Base-by-base conservation (phyloP, 495 filamentous ascomycete genomes). In the Evernia prunastri region DNA sequence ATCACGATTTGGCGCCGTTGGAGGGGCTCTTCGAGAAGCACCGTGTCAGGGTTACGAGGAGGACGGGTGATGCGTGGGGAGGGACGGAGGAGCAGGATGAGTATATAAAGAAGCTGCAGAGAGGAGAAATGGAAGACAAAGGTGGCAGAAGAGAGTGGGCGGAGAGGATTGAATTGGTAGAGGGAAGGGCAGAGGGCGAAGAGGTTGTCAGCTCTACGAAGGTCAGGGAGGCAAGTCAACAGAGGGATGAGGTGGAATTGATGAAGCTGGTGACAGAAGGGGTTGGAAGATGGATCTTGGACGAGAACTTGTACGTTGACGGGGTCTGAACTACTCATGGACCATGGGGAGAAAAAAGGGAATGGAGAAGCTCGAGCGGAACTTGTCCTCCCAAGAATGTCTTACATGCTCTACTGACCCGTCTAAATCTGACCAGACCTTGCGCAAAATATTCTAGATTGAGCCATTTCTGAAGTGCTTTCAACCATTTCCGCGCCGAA, bases 201-300 rank as follows among this genome's bases (percentile, higher is more conserved):
- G 75, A 76, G 9, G 73, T 81, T 4, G 80, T 96, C 17, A 96
- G 91, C 71, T 94, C 90, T 58, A 97, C 93, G 7, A 83, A 76
- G 69, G 89, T 92, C 4, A 82, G 93, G 54, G 80, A 85, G 65
- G 87, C 88, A 6, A 82, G 81, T 13, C 74, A 72, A 58, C 72
- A 72, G 17, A 71, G 73, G 33, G 83, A 89, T 33, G 77, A 78
- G 68, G 74, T 80, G 39, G 80, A 71, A 37, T 77, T 97, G 65
- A 72, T 74, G 20, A 75, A 71, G 75, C 72, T 95, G 70, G 87
- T 94, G 18, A 84, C 87, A 4, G 75, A 78, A 5, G 79, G 74
- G 17, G 85, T 96, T 2, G 77, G 73, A 43, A 77, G 76, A 59
- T 94, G 86, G 82, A 78, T 83, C 31, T 43, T 77, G 6, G 68